Base-by-base conservation (phyloP, 805 yeast species). In the Kluyveromyces siamensis region DNA sequence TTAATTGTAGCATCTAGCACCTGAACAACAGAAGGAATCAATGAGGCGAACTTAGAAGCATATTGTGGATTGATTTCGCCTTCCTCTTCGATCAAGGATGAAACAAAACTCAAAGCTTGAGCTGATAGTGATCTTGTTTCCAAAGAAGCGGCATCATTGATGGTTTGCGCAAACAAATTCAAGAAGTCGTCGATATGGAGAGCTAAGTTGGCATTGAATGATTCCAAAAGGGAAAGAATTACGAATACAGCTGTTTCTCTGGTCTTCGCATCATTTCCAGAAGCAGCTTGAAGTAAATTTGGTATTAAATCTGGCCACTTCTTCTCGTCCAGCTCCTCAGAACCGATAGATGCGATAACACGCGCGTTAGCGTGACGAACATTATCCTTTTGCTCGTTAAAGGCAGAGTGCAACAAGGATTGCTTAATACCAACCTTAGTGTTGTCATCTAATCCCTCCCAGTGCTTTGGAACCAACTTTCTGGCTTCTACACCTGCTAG, bases 401-500 rank as follows among this genome's bases (percentile, higher is more conserved):
- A 80, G 35, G 95, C 81, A 55, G 81, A 74, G 57, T 77, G 74
- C 57, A 91, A 75, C 52, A 91, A 68, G 27, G 91, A 74, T 36
- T 73, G 72, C 63, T 87, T 81, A 63, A 93, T 81, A 49, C 75
- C 75, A 40, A 73, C 71, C 68, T 82, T 81, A 48, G 77, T 62
- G 8, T 72, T 52, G 19, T 66, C 79, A 55, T 71, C 74, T 19
- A 67, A 37, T 11, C 55, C 27, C 21, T 59, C 66, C 98, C 98
- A 93, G 61, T 80, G 81, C 55, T 75, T 72, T 47, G 74, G 62
- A 38, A 90, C 80, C 62, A 85, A 77, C 68, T 93, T 93, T 70
- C 96, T 81, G 39, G 90, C 88, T 72, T 93, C 99, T 53, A 93
- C 96, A 52, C 96, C 95, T n/a, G 97, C 95, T 52, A 93, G 75